Conservation (phyloP, 164 flowering plant species). For the Magnolia kwangsiensis region DNA sequence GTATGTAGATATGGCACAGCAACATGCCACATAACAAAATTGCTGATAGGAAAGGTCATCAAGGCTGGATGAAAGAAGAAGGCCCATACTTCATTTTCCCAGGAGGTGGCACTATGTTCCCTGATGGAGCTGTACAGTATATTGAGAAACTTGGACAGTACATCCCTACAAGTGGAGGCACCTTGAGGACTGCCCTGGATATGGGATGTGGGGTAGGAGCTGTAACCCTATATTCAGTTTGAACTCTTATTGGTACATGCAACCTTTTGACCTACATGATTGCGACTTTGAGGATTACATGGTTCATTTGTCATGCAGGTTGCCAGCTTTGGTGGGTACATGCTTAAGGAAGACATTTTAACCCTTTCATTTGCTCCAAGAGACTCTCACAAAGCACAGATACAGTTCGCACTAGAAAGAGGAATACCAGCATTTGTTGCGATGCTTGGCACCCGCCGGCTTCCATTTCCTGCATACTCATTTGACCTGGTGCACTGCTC, state of each 20-base stretch:
- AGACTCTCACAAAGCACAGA: slow-evolving; percentile 94
- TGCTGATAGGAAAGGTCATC: slow-evolving; percentile 96
- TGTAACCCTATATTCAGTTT: slow-evolving; percentile 1
- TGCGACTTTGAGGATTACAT: slow-evolving; percentile 3
- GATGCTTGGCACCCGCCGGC: slow-evolving; percentile 96
- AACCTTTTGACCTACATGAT: neutral
- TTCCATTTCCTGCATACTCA: slow-evolving; percentile 88
- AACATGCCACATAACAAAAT: slow-evolving; percentile 96
- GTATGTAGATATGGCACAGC: slow-evolving; percentile 85
- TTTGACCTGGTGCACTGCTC: slow-evolving; percentile 96
- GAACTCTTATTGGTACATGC: neutral
- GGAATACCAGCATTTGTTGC: slow-evolving; percentile 95
- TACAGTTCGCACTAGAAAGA: slow-evolving; percentile 94
- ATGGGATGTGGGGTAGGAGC: slow-evolving; percentile 98
- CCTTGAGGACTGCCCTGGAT: slow-evolving; percentile 92
- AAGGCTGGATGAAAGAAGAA: slow-evolving; percentile 96
- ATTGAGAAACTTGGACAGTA: slow-evolving; percentile 85
- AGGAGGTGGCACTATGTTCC: slow-evolving; percentile 99
- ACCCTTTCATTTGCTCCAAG: slow-evolving; percentile 98
- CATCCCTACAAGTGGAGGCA: slow-evolving; percentile 70
- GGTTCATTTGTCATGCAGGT: slow-evolving; percentile 50
- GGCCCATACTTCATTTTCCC: slow-evolving; percentile 86
- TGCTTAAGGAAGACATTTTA: slow-evolving; percentile 61
- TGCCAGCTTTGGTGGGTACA: slow-evolving; percentile 93
- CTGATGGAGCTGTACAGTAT: slow-evolving; percentile 85